These are phyloP conservation scores for Lepidium sativum DNA, from an alignment of 345 rosid species.

Conservation along the genomic window DNA sequence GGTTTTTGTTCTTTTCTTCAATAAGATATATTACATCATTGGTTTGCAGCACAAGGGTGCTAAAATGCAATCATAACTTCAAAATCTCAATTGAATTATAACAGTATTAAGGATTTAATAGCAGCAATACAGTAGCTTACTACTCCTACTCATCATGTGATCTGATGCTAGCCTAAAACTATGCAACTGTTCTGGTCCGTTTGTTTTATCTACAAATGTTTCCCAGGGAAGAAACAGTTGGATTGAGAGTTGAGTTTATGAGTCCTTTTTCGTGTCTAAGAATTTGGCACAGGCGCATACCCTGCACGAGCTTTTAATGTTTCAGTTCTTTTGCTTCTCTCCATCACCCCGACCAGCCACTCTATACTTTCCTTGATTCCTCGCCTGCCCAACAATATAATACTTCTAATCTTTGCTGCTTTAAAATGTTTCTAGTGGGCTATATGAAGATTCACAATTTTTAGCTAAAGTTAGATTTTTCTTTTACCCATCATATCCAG, in stretches of 20 bases:
- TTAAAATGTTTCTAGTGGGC: background rate
- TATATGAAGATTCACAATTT: background rate
- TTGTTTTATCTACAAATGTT: conserved; percentile 43
- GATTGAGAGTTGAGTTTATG: background rate
- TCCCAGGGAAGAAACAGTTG: conserved; percentile 1
- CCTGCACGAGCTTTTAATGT: conserved; percentile 67
- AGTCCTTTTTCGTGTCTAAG: conserved; percentile 5
- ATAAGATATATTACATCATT: background rate
- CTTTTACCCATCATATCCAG: conserved; percentile 89
- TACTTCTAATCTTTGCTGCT: background rate
- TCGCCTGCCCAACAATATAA: conserved; percentile 37
- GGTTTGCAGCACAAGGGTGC: background rate
- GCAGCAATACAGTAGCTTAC: background rate
- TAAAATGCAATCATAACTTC: background rate
- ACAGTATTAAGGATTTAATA: background rate
- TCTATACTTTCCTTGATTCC: conserved; percentile 86
- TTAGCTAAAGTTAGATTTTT: background rate
- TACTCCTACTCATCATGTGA: conserved; percentile 19
- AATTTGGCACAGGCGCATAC: conserved; percentile 29
- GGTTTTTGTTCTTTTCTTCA: background rate
- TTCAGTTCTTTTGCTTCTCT: conserved; percentile 96
- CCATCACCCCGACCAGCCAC: conserved; percentile 93
- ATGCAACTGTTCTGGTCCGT: conserved; percentile 24
- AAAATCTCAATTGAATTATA: conserved; percentile 10
- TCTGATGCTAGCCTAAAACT: conserved; percentile 17